phyloP scores from a whole-genome alignment of 2,329 filamentous ascomycete species.

The Pseudopithomyces chartarum region DNA sequence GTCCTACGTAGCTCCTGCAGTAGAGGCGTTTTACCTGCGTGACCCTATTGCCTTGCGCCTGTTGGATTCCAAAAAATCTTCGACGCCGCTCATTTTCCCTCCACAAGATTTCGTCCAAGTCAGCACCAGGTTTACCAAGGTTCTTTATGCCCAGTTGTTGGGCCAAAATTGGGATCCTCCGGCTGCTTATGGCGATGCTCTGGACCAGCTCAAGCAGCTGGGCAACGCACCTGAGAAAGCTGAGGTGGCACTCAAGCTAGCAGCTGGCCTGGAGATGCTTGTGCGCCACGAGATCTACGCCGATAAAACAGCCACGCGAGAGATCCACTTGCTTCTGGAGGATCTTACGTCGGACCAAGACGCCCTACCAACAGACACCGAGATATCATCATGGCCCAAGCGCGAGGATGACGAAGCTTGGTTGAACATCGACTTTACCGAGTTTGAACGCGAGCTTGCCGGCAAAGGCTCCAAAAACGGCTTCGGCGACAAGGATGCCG shows the following conservation, averaged over 20 bases:
- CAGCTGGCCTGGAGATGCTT: conserved; percentile 90
- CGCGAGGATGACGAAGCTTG: conserved; percentile 85
- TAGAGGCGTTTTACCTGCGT: conserved; percentile 91
- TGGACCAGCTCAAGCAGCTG: conserved; percentile 40
- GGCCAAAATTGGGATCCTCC: conserved; percentile 78
- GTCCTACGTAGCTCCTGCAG: conserved; percentile 76
- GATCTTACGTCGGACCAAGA: conserved; percentile 76
- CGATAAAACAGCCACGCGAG: conserved; percentile 71
- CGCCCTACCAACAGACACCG: conserved; percentile 69
- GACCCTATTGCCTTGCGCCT: conserved; percentile 77
- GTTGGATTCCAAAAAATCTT: conserved; percentile 60
- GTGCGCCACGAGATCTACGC: conserved; percentile 69
- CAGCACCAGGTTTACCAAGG: conserved; percentile 82
- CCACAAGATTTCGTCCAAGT: conserved; percentile 79
- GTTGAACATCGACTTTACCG: conserved; percentile 89
- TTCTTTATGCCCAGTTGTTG: conserved; percentile 87
- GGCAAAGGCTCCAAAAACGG: conserved; percentile 48
- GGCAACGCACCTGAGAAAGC: conserved; percentile 45
- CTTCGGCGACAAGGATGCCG: conserved; percentile 69
- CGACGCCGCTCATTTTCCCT: conserved; percentile 65
- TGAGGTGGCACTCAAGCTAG: conserved; percentile 85
- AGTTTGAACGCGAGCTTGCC: conserved; percentile 81
- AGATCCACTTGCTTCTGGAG: conserved; percentile 76
- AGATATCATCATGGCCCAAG: conserved; percentile 73
- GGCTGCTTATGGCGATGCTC: conserved; percentile 58